Base-by-base conservation (phyloP, 257 asterid genomes). In the Avicennia marina region DNA sequence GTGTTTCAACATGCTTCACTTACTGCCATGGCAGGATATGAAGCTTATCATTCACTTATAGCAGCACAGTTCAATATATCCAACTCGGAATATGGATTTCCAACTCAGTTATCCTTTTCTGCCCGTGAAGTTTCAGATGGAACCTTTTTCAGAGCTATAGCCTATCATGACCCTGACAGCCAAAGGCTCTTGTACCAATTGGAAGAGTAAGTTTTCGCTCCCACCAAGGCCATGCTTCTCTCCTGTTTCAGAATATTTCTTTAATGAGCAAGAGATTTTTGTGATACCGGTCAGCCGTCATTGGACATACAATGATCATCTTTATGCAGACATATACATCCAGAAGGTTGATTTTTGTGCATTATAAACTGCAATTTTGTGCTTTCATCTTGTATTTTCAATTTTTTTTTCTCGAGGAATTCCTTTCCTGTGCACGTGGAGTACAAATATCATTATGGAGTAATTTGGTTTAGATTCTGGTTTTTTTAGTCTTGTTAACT, bases 121-220 rank as follows among this genome's bases (percentile, higher is more conserved):
- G 98, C 97, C 43, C 95, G 95, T 72, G 95, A 93, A 93, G 78
- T 93, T 49, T 65, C 98, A 16, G 98, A 93, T 17, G 98, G 98
- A 48, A 89, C 95, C 34, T 75, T 93, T 63, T 89, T 93, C 81
- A 78, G 65, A 81, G 63, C 94, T 45, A 89, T 93, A 44, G 72
- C 82, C 58, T 87, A 85, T 66, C 83, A 83, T 71, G 98, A 93
- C 70, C 78, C 95, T 75, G 97, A 93, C 66, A 89, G 81, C 67
- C 70, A 78, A 63, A 82, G 95, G 66, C 75, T 83, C 54, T 46
- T 86, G 67, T 69, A 77, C 77, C 93, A 74, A 48, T 64, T 93
- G 60, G 66, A 88, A 62, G 70, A 77, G 98, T 93, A 79, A 80
- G n/a, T 45, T 45, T 66, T 15, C n/a, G n/a, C n/a, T n/a, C n/a